Base-by-base conservation (phyloP, 1,284 basidiomycete species). In the Exobasidium rhododendri region DNA sequence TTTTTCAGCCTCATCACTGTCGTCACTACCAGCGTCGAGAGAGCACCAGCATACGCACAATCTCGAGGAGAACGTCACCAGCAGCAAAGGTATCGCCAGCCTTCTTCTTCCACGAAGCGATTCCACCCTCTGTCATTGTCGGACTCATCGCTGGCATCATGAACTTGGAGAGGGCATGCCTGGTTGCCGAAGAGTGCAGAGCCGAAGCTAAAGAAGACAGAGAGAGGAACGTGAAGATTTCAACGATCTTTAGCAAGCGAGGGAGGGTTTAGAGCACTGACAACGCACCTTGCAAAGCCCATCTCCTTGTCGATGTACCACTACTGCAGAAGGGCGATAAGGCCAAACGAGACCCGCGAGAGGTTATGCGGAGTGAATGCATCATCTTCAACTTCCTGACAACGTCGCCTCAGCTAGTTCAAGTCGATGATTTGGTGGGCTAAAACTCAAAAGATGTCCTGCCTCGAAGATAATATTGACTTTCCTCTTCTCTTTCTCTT, bases 61-160 rank as follows among this genome's bases (percentile, higher is more conserved):
- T 91, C 83, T 97, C 94, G 56, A 94, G 86, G 55, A 94, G 83
- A 65, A 99, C 94, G 74, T 99, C 94, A 47, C 94, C 94, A 4
- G 89, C 86, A 7, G 88, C 74, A 81, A 93, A 99, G 4, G 87
- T 66, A 74, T 97, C 93, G 63, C 96, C 96, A 82, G 96, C 92
- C 82, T 90, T 88, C 84, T 92, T 90, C 85, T 97, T 97, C 96
- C 96, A 99, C 49, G 85, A 84, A 55, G 94, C 90, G 80, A 99
- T 96, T 71, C 94, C 96, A 71, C 96, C 96, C 84, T 97, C 94
- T 11, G 92, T 94, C 94, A 99, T 99, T 66, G 94, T 98, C 55
- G 94, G 94, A 70, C 92, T 96, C 96, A 98, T 98, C 62, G 77
- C 94, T 63, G 94, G 94, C 94, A 98, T 97, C 71, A 88, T 85